Evolutionary conservation across 371 early-diverging fungal species (phyloP), one percentile per base, ranked within the genome.

Genomic region (Mortierella sp.): DNA sequence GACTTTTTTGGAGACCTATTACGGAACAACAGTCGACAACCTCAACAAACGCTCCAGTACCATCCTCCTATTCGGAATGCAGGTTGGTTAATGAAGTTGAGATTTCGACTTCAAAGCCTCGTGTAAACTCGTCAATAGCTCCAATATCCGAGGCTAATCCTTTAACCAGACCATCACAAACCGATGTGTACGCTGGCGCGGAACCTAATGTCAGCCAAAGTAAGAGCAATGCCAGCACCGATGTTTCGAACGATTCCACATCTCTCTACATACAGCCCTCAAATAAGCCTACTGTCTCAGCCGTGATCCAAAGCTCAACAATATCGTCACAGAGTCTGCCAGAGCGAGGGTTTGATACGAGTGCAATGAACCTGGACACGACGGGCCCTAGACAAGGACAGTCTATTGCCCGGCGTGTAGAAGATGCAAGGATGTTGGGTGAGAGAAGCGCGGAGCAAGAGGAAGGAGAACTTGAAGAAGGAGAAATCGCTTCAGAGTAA

Each of bases 381-480:
- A 6, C 36, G 11, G 55, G 10, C 22, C 28, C 55, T 28, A 28
- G 55, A 55, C 55, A 13, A 28, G 55, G 22, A 13, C 13, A 3
- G 2, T 4, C 21, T 19, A 7, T 21, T 40, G 2, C 0, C 36
- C 28, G 22, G 36, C 50, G 53, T 28, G 58, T 4, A 52, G 43
- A 55, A 21, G 66, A 15, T 7, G 9, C 40, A 21, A 50, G 38
- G 57, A 58, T 32, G 9, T 22, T 32, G 8, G 33, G 33, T 10
- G 21, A 13, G 22, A 47, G 8, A 21, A 28, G 24, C 11, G 40
- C 52, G 6, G 77, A 82, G 38, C 77, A 57, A 19, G 72, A 69
- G 48, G 84, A 84, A 24, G 84, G 76, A 2, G 80, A 80, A 13
- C 68, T 80, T 19, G 80, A 80, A 48, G 80, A 83, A 22, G 78